Percentiles rank a stretch among this genome's conserved stretches.
Conservation (phyloP, 345 rosid species). For the Dimocarpus longan region DNA sequence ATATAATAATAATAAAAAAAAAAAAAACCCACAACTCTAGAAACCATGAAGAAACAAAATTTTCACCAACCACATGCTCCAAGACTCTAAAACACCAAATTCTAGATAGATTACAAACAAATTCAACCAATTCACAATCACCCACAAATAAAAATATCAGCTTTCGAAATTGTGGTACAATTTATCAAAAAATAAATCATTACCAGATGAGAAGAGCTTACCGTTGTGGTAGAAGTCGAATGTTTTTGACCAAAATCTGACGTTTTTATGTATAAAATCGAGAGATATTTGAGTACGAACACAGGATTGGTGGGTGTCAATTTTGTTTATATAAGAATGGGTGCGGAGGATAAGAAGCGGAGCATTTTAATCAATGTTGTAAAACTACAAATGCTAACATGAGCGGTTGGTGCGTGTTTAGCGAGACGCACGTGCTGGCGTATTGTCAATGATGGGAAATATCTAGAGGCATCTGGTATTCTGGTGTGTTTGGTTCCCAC, state of each 20-base stretch:
- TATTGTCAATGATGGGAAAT: not conserved
- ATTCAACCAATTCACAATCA: constrained; percentile 5
- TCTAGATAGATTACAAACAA: not conserved
- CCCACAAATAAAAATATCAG: not conserved
- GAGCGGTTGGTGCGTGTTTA: not conserved
- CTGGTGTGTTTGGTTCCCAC: not conserved
- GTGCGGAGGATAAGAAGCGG: constrained; percentile 28
- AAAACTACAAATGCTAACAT: not conserved
- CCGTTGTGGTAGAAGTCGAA: not conserved
- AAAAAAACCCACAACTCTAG: not conserved
- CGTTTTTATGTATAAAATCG: not conserved
- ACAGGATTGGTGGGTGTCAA: accelerated
- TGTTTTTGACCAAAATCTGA: not conserved
- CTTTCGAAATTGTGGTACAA: not conserved
- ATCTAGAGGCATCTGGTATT: not conserved
- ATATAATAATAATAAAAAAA: constrained; percentile 4
- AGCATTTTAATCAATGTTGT: constrained; percentile 6
- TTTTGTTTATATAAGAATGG: constrained; percentile 9
- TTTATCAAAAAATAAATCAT: not conserved
- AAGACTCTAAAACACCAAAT: not conserved
- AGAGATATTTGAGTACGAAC: not conserved
- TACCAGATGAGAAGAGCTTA: constrained; percentile 20
- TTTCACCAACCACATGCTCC: not conserved
- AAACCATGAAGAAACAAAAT: not conserved
- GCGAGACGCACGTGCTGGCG: constrained; percentile 12